These are phyloP conservation scores for Mariannaea sp. DNA, from an alignment of 2,329 filamentous ascomycete species.

Conservation along the genomic window DNA sequence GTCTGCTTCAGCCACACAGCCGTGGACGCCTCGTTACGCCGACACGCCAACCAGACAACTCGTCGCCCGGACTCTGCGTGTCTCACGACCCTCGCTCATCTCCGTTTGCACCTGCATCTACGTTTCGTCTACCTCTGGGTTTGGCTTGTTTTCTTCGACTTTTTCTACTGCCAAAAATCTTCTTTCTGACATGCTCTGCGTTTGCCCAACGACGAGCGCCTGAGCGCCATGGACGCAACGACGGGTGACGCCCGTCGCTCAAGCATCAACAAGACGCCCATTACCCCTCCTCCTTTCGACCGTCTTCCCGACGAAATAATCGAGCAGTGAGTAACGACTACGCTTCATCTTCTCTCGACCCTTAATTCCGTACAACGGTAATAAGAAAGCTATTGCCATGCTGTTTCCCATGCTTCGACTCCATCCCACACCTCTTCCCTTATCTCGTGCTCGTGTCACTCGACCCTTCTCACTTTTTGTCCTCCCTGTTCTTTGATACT, in stretches of 20 bases:
- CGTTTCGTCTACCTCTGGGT: neutral
- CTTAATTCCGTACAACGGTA: neutral
- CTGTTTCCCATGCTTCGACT: neutral
- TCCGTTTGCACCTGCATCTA: no score
- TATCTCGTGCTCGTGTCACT: no score
- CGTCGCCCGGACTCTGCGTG: no score
- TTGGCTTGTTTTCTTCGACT: neutral
- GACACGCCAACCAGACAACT: neutral
- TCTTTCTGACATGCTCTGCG: slow-evolving; percentile 33
- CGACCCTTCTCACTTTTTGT: slow-evolving; percentile 2
- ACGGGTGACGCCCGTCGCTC: slow-evolving; percentile 39
- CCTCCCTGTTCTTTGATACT: slow-evolving; percentile 14
- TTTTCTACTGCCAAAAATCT: neutral
- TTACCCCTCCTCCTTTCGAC: slow-evolving; percentile 51
- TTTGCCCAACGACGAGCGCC: slow-evolving; percentile 29
- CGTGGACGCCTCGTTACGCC: no score
- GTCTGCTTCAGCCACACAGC: slow-evolving; percentile 24
- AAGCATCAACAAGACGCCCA: slow-evolving; percentile 43
- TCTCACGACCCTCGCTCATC: neutral
- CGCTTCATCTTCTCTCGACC: neutral
- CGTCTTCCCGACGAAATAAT: slow-evolving; percentile 71
- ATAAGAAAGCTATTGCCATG: neutral
- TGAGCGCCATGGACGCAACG: slow-evolving; percentile 41
- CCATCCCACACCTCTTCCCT: no score
- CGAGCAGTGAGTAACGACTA: slow-evolving; percentile 62